phyloP scores from a whole-genome alignment of 495 filamentous ascomycete genomes.

The Xylaria nigripes region DNA sequence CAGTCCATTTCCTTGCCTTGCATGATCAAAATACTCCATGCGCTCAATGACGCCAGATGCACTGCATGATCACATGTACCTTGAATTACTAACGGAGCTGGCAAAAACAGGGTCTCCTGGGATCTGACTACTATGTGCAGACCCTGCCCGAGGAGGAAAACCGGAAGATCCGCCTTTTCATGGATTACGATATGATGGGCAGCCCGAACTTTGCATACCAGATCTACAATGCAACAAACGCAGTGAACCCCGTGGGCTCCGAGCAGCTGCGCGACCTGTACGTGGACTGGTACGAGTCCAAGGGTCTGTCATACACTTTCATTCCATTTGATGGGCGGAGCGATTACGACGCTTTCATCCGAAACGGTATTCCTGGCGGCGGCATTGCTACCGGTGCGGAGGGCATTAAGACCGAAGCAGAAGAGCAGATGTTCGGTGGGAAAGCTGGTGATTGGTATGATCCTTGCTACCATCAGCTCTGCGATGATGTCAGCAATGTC shows the following conservation, averaged over 20 bases:
- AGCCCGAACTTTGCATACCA: constrained; percentile 49
- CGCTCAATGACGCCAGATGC: neutral
- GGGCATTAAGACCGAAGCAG: constrained; percentile 46
- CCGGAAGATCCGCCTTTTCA: constrained; percentile 47
- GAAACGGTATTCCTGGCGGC: constrained; percentile 44
- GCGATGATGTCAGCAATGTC: constrained; percentile 43
- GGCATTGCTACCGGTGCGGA: constrained; percentile 57
- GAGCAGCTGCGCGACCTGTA: constrained; percentile 45
- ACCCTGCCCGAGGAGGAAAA: constrained; percentile 42
- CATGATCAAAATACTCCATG: too few species aligned
- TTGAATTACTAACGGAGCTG: neutral
- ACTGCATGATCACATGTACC: neutral
- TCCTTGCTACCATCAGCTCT: constrained; percentile 49
- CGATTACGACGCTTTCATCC: constrained; percentile 50
- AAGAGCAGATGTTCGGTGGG: constrained; percentile 45
- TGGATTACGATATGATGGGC: constrained; percentile 55
- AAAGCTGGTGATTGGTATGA: constrained; percentile 45
- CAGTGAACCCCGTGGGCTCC: constrained; percentile 40
- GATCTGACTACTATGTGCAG: constrained; percentile 47
- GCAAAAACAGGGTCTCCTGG: constrained; percentile 37
- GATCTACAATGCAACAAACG: constrained; percentile 42
- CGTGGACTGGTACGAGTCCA: constrained; percentile 39
- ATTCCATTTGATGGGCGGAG: constrained; percentile 50
- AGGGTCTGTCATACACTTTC: constrained; percentile 44
- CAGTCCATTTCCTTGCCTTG: neutral